Base-by-base conservation (phyloP, 768 basidiomycete genomes). In the Phlebiopsis flavidoalba region DNA sequence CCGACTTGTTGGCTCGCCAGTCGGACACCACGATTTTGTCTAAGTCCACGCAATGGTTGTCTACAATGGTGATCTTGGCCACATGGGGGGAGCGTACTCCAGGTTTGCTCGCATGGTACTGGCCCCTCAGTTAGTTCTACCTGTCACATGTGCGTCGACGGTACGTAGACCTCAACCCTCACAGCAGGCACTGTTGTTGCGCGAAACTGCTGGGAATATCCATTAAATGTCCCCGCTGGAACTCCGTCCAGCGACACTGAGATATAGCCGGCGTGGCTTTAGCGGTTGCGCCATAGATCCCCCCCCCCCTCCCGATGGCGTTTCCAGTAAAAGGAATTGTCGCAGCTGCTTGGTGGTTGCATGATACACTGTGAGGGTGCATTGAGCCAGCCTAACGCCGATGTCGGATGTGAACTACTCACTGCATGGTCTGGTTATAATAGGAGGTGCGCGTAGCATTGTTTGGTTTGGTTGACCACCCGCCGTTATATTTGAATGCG, bases 221-320 rank as follows among this genome's bases (percentile, higher is more conserved):
- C 26, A 6, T 31, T 6, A 8, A 43, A 43, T 43, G 21, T 6
- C 17, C 53, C 26, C 2, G 48, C 45, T 19, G 53, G 19, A 31
- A 46, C 60, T 53, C 60, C 53, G 48, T 60, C 60, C 6, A 60
- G 31, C 11, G 60, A 35, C 1, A 60, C 52, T 8, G 60, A 46
- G 53, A n/a, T 55, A 60, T n/a, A 60, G 26, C 10, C 60, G n/a
- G n/a, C 60, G 35, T 60, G 60, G 31, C 56, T 60, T n/a, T n/a
- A n/a, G 15, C 8, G 12, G 60, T 60, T 7, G 48, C 60, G 24
- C 60, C 60, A 26, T 60, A 60, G 8, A 55, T 21, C 19, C n/a
- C n/a, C n/a, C n/a, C n/a, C n/a, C n/a, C n/a, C n/a, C n/a, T n/a
- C n/a, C 37, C 12, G 8, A 55, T 55, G 1, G 54, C 54, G 24